Conservation (phyloP, 140 eudicot species). For the Eryngium alpinum region DNA sequence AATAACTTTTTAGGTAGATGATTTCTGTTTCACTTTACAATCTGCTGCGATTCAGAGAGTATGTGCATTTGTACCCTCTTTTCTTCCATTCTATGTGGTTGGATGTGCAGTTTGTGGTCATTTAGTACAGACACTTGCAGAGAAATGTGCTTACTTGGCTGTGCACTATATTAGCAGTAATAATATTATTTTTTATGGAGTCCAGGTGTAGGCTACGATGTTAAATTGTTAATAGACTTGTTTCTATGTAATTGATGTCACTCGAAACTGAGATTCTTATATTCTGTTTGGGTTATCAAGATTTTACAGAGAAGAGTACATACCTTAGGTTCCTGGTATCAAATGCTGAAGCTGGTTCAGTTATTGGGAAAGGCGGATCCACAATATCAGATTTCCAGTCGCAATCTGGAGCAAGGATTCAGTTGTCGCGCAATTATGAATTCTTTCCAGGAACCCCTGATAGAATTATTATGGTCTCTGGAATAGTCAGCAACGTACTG, state of each 20-base stretch:
- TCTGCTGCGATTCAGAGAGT: background rate
- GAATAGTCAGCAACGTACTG: constrained; percentile 62
- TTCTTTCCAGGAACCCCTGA: constrained; percentile 94
- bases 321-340: constrained; percentile 85
- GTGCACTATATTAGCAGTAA: background rate
- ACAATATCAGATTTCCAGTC: constrained; percentile 84
- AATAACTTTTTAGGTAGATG: no score
- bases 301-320: constrained; percentile 54
- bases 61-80: background rate
- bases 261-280: background rate
- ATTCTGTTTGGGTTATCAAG: constrained; percentile 28
- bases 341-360: constrained; percentile 95
- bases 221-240: no score
- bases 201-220: no score
- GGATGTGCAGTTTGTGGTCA: background rate
- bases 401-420: constrained; percentile 90
- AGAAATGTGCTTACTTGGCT: background rate
- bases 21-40: background rate
- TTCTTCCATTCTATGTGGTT: background rate
- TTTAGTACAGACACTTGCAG: background rate
- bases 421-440: constrained; percentile 87
- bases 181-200: background rate
- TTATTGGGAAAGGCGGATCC: constrained; percentile 92
- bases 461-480: constrained; percentile 87
- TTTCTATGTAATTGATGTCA: background rate